Conservation (phyloP, 306 rosid genomes). For the Cucurbita maxima region DNA sequence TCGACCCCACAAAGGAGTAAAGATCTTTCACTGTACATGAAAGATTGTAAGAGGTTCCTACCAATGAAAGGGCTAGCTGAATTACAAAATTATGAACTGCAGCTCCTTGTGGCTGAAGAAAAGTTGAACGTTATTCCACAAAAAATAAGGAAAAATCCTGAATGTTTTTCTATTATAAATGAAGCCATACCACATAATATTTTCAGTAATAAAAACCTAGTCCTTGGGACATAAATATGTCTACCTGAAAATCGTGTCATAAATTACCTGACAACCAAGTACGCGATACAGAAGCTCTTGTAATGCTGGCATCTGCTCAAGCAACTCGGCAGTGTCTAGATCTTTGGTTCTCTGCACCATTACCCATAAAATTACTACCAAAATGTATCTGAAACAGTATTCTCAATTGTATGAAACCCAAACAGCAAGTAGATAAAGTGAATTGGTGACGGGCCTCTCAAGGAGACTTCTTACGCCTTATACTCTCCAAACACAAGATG, state of each 20-base stretch:
- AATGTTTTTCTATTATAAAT: background rate
- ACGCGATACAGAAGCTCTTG: slow-evolving; percentile 89
- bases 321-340: slow-evolving; percentile 73
- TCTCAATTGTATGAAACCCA: background rate
- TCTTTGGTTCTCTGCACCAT: slow-evolving; percentile 91
- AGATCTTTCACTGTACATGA: background rate
- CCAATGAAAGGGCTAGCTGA: slow-evolving; percentile 84
- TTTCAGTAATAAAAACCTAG: background rate
- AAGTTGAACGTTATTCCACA: background rate
- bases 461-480: background rate
- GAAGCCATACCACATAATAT: background rate
- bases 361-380: slow-evolving; percentile 11
- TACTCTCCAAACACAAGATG: background rate
- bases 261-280: slow-evolving; percentile 73
- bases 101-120: slow-evolving; percentile 90
- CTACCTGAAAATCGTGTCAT: slow-evolving; percentile 4
- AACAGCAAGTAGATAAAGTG: background rate
- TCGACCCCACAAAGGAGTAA: background rate
- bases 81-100: slow-evolving; percentile 74
- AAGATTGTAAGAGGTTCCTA: slow-evolving; percentile 16
- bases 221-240: background rate
- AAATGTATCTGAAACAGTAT: background rate
- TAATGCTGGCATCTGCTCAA: slow-evolving; percentile 86
- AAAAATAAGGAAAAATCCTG: background rate
- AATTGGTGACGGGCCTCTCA: background rate